phyloP scores from a whole-genome alignment of 2,329 filamentous ascomycete species.

The Xylariaceae sp. region DNA sequence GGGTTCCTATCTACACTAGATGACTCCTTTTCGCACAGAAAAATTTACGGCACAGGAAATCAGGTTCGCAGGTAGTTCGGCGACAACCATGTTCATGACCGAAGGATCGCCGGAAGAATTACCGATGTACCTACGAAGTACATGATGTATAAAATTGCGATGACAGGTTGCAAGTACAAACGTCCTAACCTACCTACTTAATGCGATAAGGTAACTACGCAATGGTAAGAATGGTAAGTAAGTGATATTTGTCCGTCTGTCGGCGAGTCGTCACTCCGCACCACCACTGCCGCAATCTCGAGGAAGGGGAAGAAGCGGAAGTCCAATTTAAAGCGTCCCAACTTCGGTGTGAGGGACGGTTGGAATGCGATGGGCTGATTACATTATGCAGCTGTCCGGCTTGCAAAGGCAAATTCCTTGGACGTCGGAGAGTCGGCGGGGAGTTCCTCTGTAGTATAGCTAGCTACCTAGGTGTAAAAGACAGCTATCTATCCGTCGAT shows the following conservation, averaged over 20 bases:
- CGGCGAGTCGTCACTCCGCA: slow-evolving; percentile 10
- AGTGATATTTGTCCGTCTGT: background rate
- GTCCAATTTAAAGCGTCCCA: slow-evolving; percentile 1
- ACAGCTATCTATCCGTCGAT: background rate
- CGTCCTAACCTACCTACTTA: too few relatives aligned
- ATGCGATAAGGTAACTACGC: too few relatives aligned
- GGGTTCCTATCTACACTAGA: background rate
- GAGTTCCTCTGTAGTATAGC: background rate
- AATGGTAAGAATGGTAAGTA: background rate
- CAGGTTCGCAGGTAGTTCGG: too few relatives aligned
- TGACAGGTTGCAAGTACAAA: too few relatives aligned
- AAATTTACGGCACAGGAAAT: too few relatives aligned
- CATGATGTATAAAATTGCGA: too few relatives aligned
- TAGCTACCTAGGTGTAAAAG: background rate
- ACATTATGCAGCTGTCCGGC: slow-evolving; percentile 6
- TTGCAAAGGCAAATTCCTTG: background rate
- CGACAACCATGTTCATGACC: too few relatives aligned
- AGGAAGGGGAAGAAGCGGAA: slow-evolving; percentile 6
- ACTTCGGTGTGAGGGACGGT: slow-evolving; percentile 15
- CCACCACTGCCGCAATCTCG: slow-evolving; percentile 6
- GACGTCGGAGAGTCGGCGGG: background rate
- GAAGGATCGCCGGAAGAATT: too few relatives aligned
- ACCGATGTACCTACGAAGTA: too few relatives aligned
- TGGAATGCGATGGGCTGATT: slow-evolving; percentile 5
- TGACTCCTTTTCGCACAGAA: too few relatives aligned